A percentile compares a stretch with the other conserved stretches of the same genome.
These are phyloP conservation scores for Vaccinium myrtillus DNA, from an alignment of 148 eudicot genomes.

Conservation along the genomic window DNA sequence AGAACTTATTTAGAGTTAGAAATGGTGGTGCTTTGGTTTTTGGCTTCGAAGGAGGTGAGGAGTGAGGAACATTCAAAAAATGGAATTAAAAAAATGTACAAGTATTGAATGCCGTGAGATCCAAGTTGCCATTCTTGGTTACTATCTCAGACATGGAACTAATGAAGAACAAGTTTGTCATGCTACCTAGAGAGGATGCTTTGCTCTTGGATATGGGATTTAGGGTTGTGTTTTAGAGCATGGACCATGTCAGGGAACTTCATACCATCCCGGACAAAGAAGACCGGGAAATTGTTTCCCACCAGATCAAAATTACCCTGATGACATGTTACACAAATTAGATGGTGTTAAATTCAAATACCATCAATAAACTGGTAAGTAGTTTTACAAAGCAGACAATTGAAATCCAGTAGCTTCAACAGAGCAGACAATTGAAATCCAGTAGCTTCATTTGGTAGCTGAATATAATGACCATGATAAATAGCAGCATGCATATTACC, in stretches of 20 bases:
- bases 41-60: too few species aligned
- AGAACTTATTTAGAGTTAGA: too few species aligned
- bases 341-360: background rate
- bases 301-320: constrained; percentile 96
- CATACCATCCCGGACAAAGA: constrained; percentile 89
- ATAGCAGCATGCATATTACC: background rate
- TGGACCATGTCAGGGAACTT: constrained; percentile 94
- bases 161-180: too few species aligned
- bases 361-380: constrained; percentile 6
- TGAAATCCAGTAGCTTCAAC: too few species aligned
- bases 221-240: constrained; percentile 90
- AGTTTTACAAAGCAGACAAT: background rate
- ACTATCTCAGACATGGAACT: too few species aligned
- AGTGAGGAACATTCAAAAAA: too few species aligned
- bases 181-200: too few species aligned
- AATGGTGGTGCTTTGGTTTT: too few species aligned
- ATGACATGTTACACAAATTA: background rate
- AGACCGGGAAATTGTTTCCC: constrained; percentile 96
- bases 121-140: too few species aligned
- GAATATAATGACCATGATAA: background rate
- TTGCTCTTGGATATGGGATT: constrained; percentile 79
- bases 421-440: background rate
- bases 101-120: too few species aligned
- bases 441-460: background rate
- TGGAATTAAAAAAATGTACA: too few species aligned